A percentile compares a stretch with the other conserved stretches of the same genome.
phyloP scores from a whole-genome alignment of 139 green algal species.

The Ostreobium quekettii region DNA sequence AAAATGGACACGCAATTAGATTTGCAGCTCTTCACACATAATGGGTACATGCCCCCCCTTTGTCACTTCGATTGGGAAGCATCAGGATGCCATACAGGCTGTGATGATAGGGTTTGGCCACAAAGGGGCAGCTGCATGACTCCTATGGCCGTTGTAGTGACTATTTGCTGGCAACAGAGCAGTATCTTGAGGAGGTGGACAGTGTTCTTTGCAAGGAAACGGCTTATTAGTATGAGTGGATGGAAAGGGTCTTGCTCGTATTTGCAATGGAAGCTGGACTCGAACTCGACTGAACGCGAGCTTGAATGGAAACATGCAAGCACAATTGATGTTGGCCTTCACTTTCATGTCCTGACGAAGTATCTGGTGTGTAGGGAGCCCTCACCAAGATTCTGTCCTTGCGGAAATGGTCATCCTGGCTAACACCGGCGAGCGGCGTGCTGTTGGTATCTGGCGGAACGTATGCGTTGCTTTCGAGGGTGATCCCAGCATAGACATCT shows the following conservation, averaged over 20 bases:
- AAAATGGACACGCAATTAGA: background rate
- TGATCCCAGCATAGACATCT: too few relatives aligned
- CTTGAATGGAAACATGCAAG: too few relatives aligned
- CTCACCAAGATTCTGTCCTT: conserved; percentile 66
- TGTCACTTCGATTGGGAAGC: too few relatives aligned
- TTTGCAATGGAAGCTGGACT: background rate
- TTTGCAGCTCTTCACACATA: background rate
- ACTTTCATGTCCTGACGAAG: too few relatives aligned
- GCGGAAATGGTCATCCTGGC: conserved; percentile 67
- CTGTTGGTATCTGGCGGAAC: conserved; percentile 76
- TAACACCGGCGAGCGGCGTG: conserved; percentile 78
- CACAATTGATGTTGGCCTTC: too few relatives aligned
- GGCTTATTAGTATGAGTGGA: background rate
- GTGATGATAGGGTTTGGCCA: too few relatives aligned
- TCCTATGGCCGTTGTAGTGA: too few relatives aligned
- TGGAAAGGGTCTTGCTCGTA: background rate
- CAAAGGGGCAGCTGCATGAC: too few relatives aligned
- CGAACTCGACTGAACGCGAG: background rate
- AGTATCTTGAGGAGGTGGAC: too few relatives aligned
- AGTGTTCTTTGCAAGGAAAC: conserved; percentile 9
- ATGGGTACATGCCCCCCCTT: background rate
- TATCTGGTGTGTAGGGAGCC: conserved; percentile 34
- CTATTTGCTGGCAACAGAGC: too few relatives aligned
- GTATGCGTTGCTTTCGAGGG: conserved; percentile 65
- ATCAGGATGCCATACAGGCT: too few relatives aligned